Conservation (phyloP, 768 basidiomycete genomes). For the Podaxis rugospora region DNA sequence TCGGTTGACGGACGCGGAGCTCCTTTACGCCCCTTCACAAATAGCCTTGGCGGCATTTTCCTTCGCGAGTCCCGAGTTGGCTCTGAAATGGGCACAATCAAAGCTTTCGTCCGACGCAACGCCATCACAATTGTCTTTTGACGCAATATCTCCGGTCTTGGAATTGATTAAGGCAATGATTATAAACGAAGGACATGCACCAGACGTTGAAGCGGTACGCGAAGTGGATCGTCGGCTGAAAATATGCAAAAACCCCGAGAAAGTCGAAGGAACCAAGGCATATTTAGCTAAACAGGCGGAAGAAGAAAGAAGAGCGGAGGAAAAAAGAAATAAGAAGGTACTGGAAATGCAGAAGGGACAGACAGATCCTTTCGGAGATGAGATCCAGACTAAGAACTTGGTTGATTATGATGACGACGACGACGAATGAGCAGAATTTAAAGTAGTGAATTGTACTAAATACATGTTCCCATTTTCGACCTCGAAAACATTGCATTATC, state of each 20-base stretch:
- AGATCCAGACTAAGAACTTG: constrained; percentile 35
- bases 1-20: constrained; percentile 86
- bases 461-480: constrained; percentile 20
- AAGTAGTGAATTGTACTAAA: background rate
- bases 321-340: constrained; percentile 65
- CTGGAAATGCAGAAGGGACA: constrained; percentile 38
- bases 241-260: constrained; percentile 94
- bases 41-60: constrained; percentile 82
- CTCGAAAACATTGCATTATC: constrained; percentile 10
- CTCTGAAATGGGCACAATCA: constrained; percentile 54
- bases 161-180: constrained; percentile 57
- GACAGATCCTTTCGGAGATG: constrained; percentile 71
- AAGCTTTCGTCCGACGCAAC: constrained; percentile 20
- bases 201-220: constrained; percentile 81
- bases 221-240: constrained; percentile 86
- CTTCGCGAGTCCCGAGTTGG: constrained; percentile 56
- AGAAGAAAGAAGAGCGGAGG: constrained; percentile 63
- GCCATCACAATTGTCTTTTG: constrained; percentile 6
- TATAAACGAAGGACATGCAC: constrained; percentile 46
- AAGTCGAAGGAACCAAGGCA: constrained; percentile 84
- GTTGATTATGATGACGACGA: constrained; percentile 64
- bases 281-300: constrained; percentile 70
- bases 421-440: constrained; percentile 19
- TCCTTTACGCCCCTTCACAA: constrained; percentile 90
- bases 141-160: constrained; percentile 25